These are phyloP conservation scores for Clonostachys chloroleuca DNA, from an alignment of 2,329 filamentous ascomycete species.

Conservation along the genomic window DNA sequence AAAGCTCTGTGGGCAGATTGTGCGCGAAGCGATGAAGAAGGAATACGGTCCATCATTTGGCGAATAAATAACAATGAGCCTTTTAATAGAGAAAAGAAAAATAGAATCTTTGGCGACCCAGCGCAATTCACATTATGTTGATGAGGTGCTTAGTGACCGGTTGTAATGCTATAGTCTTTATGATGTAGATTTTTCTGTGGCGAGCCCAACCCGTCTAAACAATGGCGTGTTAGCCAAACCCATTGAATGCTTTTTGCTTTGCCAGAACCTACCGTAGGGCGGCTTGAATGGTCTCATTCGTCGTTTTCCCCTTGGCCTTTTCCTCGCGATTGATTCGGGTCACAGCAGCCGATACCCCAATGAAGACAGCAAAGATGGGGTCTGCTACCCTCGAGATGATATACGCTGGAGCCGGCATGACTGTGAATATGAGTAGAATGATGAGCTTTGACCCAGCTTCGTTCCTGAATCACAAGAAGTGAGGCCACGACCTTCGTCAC, in stretches of 20 bases:
- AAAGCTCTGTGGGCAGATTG: slow-evolving; percentile 66
- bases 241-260: background rate
- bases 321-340: slow-evolving; percentile 57
- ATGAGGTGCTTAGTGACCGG: no score
- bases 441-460: background rate
- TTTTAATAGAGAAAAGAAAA: background rate
- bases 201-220: no score
- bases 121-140: no score
- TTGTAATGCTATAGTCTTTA: no score
- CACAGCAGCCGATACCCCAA: slow-evolving; percentile 50
- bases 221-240: no score
- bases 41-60: slow-evolving; percentile 54
- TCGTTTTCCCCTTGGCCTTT: slow-evolving; percentile 50
- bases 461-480: background rate
- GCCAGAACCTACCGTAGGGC: slow-evolving; percentile 30
- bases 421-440: slow-evolving; percentile 1
- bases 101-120: background rate
- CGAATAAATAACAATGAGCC: slow-evolving; percentile 12
- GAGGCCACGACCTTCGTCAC: background rate
- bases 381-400: slow-evolving; percentile 57
- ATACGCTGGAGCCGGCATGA: slow-evolving; percentile 50
- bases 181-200: no score
- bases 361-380: slow-evolving; percentile 53
- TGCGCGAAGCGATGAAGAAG: slow-evolving; percentile 65
- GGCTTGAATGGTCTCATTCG: slow-evolving; percentile 42